Evolutionary conservation across 2,329 filamentous ascomycete species (phyloP).

Genomic region (Alternaria novae-zelandiae): DNA sequence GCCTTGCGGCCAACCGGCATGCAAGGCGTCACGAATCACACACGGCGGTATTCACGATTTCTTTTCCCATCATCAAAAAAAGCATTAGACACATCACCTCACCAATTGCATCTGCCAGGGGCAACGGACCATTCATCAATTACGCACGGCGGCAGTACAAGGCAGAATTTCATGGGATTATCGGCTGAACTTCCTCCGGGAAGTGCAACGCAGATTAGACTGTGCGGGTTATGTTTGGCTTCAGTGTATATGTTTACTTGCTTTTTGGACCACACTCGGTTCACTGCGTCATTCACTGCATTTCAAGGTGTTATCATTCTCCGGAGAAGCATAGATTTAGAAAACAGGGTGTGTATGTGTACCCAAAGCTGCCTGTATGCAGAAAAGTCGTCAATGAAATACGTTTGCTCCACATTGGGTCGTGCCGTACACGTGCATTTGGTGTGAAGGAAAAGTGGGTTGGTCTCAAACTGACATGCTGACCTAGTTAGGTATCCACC

Average conservation of each 20-base stretch:
- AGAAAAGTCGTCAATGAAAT: conserved; percentile 3
- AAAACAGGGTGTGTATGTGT: background rate
- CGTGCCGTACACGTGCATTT: background rate
- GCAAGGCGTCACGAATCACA: conserved; percentile 26
- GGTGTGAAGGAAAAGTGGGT: background rate
- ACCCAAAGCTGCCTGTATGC: background rate
- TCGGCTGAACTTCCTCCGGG: conserved; percentile 20
- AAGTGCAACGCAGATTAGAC: conserved; percentile 32
- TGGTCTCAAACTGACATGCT: background rate
- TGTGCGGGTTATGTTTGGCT: conserved; percentile 15
- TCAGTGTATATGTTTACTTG: conserved; percentile 26
- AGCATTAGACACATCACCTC: conserved; percentile 45
- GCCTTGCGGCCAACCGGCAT: conserved; percentile 9
- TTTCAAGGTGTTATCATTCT: conserved; percentile 1
- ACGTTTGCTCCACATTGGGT: background rate
- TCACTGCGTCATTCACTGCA: conserved; percentile 1
- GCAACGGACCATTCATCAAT: conserved; percentile 26
- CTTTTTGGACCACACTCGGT: background rate
- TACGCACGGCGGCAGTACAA: conserved; percentile 10
- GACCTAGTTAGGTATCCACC: background rate
- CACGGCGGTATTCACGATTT: conserved; percentile 29
- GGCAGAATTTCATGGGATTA: conserved; percentile 21
- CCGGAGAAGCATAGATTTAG: background rate
- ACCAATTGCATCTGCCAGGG: conserved; percentile 42
- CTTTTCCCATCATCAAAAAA: conserved; percentile 35